phyloP scores from a whole-genome alignment of 139 green algal species.

The Limnomonas spitsbergensis region DNA sequence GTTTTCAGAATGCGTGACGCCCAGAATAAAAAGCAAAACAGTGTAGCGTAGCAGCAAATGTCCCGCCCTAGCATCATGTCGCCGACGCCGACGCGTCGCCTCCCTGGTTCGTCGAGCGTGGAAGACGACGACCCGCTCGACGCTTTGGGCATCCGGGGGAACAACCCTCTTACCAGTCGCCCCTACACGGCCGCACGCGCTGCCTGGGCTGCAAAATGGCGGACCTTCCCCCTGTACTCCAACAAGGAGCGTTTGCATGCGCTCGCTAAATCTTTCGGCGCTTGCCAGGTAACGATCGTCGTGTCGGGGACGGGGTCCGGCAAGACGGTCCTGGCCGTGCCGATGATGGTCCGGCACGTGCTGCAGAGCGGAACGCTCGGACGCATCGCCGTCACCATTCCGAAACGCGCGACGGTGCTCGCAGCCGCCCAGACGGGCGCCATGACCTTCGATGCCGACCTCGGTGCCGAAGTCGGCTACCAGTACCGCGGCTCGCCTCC shows the following conservation, averaged over 20 bases:
- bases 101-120: no score
- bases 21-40: no score
- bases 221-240: constrained; percentile 5
- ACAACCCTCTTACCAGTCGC: not conserved
- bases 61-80: no score
- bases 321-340: constrained; percentile 19
- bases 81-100: no score
- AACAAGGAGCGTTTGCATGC: not conserved
- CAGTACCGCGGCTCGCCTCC: constrained; percentile 2
- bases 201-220: constrained; percentile 6
- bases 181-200: not conserved
- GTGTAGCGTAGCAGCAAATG: no score
- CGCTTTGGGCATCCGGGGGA: not conserved
- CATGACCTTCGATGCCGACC: not conserved
- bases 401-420: not conserved
- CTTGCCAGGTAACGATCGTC: not conserved
- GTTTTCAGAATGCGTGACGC: no score
- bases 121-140: constrained; percentile 12
- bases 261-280: not conserved
- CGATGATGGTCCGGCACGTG: not conserved
- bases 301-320: constrained; percentile 16
- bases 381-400: not conserved
- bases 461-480: constrained; percentile 25
- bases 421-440: constrained; percentile 7
- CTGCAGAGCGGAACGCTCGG: not conserved